Evolutionary conservation across 495 filamentous ascomycete species (phyloP), one percentile per base, ranked within the genome.

Genomic region (Symbiotaphrina buchneri): DNA sequence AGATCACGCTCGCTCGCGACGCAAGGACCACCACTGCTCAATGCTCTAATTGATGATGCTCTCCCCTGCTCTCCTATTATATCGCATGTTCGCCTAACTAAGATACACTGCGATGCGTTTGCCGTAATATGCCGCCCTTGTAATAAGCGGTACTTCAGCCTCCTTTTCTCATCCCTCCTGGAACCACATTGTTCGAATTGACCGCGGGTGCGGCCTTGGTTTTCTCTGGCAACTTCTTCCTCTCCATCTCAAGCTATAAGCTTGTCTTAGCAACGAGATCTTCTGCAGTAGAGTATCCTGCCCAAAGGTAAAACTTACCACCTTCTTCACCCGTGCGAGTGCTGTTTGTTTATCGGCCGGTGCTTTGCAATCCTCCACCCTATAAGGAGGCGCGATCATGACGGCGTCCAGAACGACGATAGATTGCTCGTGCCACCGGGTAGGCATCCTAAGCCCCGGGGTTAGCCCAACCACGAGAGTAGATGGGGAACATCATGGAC

Each of bases 321-420:
- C 36, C 21, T 31, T 21, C 27, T 37, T 37, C 10, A 39, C 36
- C 4, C 36, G 20, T 16, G 15, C 19, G n/a, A 39, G 15, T 10
- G 36, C 26, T 19, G n/a, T 21, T 10, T 10, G 21, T 10, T 39
- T 26, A 17, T 37, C 31, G 2, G 17, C 26, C 10, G 31, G 33
- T 11, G 36, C 24, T 26, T 36, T 30, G 18, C 36, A 39, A 10
- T 37, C 28, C n/a, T 37, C 33, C 15, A 28, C 21, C 11, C 32
- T 26, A 20, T 39, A 39, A 16, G 36, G 36, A 15, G 32, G 23
- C 17, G 14, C 19, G 27, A 39, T 39, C 11, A 30, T 39, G 18
- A 39, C 33, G 7, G 23, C 24, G 18, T 39, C 36, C n/a, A 36
- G 25, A 7, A 39, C 36, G 16, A 39, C 26, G 31, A 39, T 39